These are phyloP conservation scores for Mycena sp. DNA, from an alignment of 1,284 basidiomycete genomes.

Conservation along the genomic window DNA sequence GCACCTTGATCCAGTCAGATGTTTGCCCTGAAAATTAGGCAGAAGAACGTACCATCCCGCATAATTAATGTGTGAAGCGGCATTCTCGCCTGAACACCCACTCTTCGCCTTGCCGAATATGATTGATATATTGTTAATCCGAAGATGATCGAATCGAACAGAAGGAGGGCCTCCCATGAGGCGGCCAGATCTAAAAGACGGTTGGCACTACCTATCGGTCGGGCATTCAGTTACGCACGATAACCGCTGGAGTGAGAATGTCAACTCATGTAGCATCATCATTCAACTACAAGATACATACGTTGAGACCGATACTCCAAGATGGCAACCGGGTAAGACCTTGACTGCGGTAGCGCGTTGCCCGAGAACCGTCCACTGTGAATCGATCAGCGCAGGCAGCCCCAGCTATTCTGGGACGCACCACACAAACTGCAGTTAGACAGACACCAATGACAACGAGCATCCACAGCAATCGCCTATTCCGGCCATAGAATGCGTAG, in stretches of 20 bases:
- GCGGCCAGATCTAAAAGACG: slow-evolving; percentile 22
- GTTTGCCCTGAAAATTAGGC: too few species aligned
- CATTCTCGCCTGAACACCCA: not conserved
- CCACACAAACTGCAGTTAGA: not conserved
- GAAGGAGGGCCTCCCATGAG: too few species aligned
- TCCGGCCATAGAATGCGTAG: slow-evolving; percentile 29
- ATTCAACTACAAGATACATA: too few species aligned
- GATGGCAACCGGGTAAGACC: slow-evolving; percentile 28
- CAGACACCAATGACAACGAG: slow-evolving; percentile 16
- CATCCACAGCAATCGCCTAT: slow-evolving; percentile 14
- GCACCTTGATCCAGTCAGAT: not conserved
- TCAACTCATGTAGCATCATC: too few species aligned
- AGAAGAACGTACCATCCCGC: slow-evolving; percentile 8
- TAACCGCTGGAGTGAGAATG: too few species aligned
- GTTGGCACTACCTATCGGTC: too few species aligned
- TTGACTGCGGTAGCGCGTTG: slow-evolving; percentile 11
- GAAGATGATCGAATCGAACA: slow-evolving; percentile 28
- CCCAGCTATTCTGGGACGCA: not conserved
- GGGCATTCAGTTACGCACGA: too few species aligned
- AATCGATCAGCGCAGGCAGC: not conserved
- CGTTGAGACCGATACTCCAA: not conserved
- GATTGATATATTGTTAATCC: slow-evolving; percentile 25
- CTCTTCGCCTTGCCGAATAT: not conserved
- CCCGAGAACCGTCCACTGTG: slow-evolving; percentile 19
- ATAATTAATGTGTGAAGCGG: slow-evolving; percentile 4